A percentile compares a stretch with the other conserved stretches of the same genome.
Conservation (phyloP, 169 alveolate genomes). For the Cryptosporidium ryanae region DNA sequence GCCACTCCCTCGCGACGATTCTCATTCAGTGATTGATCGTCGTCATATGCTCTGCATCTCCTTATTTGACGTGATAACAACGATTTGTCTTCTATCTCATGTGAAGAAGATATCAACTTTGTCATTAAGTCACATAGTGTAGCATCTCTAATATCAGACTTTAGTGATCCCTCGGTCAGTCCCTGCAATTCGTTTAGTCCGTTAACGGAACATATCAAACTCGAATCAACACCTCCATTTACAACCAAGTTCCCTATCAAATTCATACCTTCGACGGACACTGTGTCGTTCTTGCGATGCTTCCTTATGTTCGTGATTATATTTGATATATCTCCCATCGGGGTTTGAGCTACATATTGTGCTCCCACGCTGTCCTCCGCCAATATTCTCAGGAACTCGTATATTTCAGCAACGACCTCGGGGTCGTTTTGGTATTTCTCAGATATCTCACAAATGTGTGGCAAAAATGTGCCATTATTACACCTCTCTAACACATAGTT, state of each 20-base stretch:
- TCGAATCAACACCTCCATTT: constrained; percentile 61
- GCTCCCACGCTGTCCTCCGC: constrained; percentile 84
- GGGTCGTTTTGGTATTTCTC: constrained; percentile 83
- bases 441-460: constrained; percentile 71
- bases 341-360: constrained; percentile 73
- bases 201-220: constrained; percentile 21
- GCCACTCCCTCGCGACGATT: constrained; percentile 38
- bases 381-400: constrained; percentile 81
- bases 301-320: constrained; percentile 38
- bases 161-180: constrained; percentile 58
- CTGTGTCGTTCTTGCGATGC: constrained; percentile 55
- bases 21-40: constrained; percentile 48
- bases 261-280: constrained; percentile 56
- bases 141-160: constrained; percentile 52
- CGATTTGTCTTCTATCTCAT: constrained; percentile 36
- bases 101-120: constrained; percentile 11
- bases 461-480: constrained; percentile 56
- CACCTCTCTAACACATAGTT: constrained; percentile 67
- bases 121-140: constrained; percentile 47
- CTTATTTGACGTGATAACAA: constrained; percentile 55
- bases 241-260: constrained; percentile 57
- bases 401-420: constrained; percentile 78
- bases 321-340: constrained; percentile 47
- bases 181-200: constrained; percentile 65
- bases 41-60: constrained; percentile 65